These are phyloP conservation scores for Geranium brycei DNA, from an alignment of 345 rosid species.

Conservation along the genomic window DNA sequence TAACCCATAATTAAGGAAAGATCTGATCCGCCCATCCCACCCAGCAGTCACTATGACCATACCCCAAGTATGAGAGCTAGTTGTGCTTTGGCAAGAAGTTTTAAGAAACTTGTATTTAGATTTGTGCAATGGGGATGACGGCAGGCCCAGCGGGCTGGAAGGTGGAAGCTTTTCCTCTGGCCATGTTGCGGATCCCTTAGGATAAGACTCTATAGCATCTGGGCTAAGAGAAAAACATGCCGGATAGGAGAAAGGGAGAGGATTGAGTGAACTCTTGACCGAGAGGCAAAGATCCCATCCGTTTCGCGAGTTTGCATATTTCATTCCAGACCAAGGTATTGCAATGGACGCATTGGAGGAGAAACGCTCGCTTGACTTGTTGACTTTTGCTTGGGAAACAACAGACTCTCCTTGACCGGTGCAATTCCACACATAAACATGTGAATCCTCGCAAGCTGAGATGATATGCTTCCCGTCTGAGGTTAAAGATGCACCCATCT, in stretches of 20 bases:
- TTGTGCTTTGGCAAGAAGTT: constrained; percentile 55
- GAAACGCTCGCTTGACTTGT: constrained; percentile 63
- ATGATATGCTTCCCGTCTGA: constrained; percentile 67
- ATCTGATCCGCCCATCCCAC: constrained; percentile 81
- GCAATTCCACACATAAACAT: constrained; percentile 66
- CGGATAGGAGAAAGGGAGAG: constrained; percentile 34
- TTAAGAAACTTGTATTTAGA: constrained; percentile 52
- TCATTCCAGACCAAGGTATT: constrained; percentile 69
- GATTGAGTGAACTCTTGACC: constrained; percentile 13
- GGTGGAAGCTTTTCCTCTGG: constrained; percentile 82
- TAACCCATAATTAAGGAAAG: constrained; percentile 82
- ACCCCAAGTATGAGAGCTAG: constrained; percentile 71
- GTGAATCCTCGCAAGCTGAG: constrained; percentile 77
- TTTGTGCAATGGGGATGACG: constrained; percentile 38
- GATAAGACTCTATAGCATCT: constrained; percentile 52
- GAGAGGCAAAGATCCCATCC: constrained; percentile 15
- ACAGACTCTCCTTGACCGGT: constrained; percentile 18
- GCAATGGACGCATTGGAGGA: constrained; percentile 64
- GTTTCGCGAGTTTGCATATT: constrained; percentile 13
- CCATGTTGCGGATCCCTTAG: constrained; percentile 88
- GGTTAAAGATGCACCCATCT: constrained; percentile 52
- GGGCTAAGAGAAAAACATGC: constrained; percentile 42
- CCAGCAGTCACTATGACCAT: constrained; percentile 89
- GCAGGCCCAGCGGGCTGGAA: constrained; percentile 24
- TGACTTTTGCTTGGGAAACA: constrained; percentile 25